Percentiles rank a stretch among this genome's conserved stretches.
Evolutionary conservation across 1,139 yeast species (phyloP).

Genomic region (Hansenula sp.): DNA sequence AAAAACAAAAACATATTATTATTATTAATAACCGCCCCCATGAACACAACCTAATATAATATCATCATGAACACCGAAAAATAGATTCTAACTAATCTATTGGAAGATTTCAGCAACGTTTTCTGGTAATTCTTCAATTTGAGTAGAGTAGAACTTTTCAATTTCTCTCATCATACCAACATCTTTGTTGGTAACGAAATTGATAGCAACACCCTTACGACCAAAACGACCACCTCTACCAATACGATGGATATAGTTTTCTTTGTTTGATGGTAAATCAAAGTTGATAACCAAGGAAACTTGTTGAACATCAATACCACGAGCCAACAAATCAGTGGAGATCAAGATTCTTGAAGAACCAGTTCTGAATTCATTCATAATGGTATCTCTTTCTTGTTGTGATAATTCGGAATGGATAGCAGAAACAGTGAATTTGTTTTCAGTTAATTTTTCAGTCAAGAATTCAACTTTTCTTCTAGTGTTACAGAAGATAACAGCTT

Average conservation of each 20-base stretch:
- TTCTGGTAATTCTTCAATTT: slow-evolving; percentile 97
- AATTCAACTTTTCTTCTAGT: slow-evolving; percentile 96
- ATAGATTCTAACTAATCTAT: slow-evolving; percentile 23
- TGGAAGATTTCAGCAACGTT: slow-evolving; percentile 80
- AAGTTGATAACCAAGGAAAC: slow-evolving; percentile 97
- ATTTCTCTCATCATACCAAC: slow-evolving; percentile 95
- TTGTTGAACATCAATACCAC: slow-evolving; percentile 99
- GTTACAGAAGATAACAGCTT: slow-evolving; percentile 99
- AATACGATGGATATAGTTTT: slow-evolving; percentile 98
- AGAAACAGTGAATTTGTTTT: slow-evolving; percentile 89
- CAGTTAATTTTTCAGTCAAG: slow-evolving; percentile 83
- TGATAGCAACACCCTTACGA: slow-evolving; percentile 99
- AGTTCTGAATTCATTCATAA: slow-evolving; percentile 98
- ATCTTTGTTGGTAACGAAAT: slow-evolving; percentile 90
- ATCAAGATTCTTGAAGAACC: slow-evolving; percentile 97
- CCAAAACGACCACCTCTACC: slow-evolving; percentile 99
- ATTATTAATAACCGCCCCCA: background rate
- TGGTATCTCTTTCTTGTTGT: slow-evolving; percentile 95
- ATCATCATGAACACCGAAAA: background rate
- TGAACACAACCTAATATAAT: background rate
- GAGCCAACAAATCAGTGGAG: slow-evolving; percentile 96
- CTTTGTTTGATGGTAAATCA: slow-evolving; percentile 96
- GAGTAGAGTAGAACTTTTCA: slow-evolving; percentile 97
- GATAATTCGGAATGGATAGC: slow-evolving; percentile 98
- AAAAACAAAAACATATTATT: background rate